Base-by-base conservation (phyloP, 495 filamentous ascomycete genomes). In the Penicillium egyptiacum region DNA sequence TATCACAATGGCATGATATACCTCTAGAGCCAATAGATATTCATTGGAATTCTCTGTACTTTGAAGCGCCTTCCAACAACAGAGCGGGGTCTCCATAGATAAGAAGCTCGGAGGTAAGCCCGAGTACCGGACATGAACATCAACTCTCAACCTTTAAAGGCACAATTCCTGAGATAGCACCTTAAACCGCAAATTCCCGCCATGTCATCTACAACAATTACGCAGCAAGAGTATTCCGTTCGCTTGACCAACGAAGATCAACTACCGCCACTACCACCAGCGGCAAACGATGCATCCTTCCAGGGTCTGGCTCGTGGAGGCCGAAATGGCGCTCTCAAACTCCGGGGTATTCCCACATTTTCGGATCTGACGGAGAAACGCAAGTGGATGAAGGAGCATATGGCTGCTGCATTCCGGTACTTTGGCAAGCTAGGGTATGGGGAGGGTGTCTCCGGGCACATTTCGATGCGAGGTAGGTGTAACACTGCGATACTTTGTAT, bases 391-490 rank as follows among this genome's bases (percentile, higher is more conserved):
- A 90, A 87, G 58, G 83, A 88, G 64, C 85, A 86, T 53, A 83
- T 89, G 66, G 86, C 86, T 0, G 85, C 84, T 53, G 87, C 85
- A n/a, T 90, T 86, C 62, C 81, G 86, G 4, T 80, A 86, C 66
- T 90, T 89, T 60, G 86, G 84, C 14, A 84, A 84, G 57, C 72
- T 82, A 31, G 86, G 86, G 6, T 89, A 88, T 61, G 86, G 84
- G 50, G 87, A 89, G 60, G 87, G 87, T 4, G 80, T 88, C 43
- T 86, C 85, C 11, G 83, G 86, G 3, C 86, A 88, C 63, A 84
- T 83, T 55, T 82, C 71, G 26, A 76, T 83, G 65, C 65, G 76
- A 57, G 76, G 74, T 76, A 62, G 17, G 57, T 46, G 17, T 28
- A 0, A 14, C 4, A 3, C 28, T 14, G n/a, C n/a, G n/a, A n/a